Evolutionary conservation across 1,284 basidiomycete species (phyloP), one percentile per base, ranked within the genome.

Genomic region (Coniophora puteana): DNA sequence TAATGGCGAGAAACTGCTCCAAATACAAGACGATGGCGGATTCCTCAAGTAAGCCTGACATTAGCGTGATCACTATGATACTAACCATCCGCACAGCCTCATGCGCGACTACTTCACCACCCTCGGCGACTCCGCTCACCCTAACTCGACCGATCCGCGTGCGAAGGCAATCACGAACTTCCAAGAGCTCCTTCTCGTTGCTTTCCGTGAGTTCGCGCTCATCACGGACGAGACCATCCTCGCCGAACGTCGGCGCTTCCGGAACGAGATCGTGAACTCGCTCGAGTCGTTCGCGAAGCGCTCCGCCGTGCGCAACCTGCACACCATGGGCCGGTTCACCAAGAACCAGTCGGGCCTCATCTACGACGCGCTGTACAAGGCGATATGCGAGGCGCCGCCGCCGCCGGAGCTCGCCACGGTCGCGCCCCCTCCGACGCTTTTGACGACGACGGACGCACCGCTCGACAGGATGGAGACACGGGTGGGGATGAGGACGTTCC

Each of bases 281-380:
- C 94, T 99, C 51, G 96, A 99, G 67, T 82, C 81, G 5, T 99
- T 98, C 66, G 87, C 94, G 17, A 97, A 95, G 62, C 85, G 96
- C n/a, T 81, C 93, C 0, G 90, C 95, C 0, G 71, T 99, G 31
- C 80, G 96, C 40, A 98, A 95, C 56, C 74, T 99, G 38, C 82
- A 81, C 58, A 80, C 80, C 2, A 71, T 92, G 1, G 92, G 86
- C 2, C 73, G 83, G 23, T 95, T 99, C 61, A 75, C 69, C 44
- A 95, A 96, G 61, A 92, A 95, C 10, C 86, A 95, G 59, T 84
- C 79, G n/a, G 90, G 90, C 1, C 67, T 91, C 21, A 76, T 96
- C 16, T 97, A 97, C 57, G 93, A 96, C 61, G 87, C 90, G 21
- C 73, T 94, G 45, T 94, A 93, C 65, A 83, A 86, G 52, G 87